These are phyloP conservation scores for Cadophora sp. DNA, from an alignment of 2,329 filamentous ascomycete genomes.

Conservation along the genomic window DNA sequence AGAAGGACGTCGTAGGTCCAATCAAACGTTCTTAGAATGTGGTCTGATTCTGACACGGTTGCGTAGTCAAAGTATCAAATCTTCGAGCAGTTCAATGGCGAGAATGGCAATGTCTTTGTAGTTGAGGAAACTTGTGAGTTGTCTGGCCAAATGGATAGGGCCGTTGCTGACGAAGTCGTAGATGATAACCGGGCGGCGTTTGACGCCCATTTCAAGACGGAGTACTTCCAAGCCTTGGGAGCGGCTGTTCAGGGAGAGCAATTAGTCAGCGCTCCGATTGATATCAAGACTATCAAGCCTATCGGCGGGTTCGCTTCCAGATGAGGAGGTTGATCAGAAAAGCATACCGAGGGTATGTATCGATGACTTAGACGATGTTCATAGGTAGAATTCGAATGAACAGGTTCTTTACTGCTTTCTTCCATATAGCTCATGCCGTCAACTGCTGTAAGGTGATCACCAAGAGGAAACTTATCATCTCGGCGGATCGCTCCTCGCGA, in stretches of 20 bases:
- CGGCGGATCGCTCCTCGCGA: too few species aligned
- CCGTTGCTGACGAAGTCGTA: constrained; percentile 3
- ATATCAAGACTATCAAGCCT: constrained; percentile 36
- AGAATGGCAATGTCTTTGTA: constrained; percentile 28
- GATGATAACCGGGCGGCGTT: constrained; percentile 26
- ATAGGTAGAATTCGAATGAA: too few species aligned
- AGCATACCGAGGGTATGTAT: too few species aligned
- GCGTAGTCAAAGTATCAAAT: constrained; percentile 29
- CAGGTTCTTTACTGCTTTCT: too few species aligned
- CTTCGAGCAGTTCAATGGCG: constrained; percentile 30
- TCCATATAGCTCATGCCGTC: too few species aligned
- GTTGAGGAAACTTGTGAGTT: constrained; percentile 32
- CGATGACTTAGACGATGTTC: too few species aligned
- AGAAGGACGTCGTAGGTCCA: constrained; percentile 24
- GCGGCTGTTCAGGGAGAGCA: constrained; percentile 21
- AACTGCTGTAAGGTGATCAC: too few species aligned
- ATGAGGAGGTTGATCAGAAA: background rate
- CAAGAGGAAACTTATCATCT: too few species aligned
- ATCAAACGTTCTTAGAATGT: background rate
- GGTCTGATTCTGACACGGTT: background rate
- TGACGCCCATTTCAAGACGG: constrained; percentile 31
- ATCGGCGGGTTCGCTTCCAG: constrained; percentile 30
- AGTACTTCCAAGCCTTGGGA: constrained; percentile 27
- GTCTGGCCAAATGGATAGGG: background rate
- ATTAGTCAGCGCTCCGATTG: constrained; percentile 26